Evolutionary conservation across 2,329 filamentous ascomycete species (phyloP).

Genomic region (Epicoccum nigrum): DNA sequence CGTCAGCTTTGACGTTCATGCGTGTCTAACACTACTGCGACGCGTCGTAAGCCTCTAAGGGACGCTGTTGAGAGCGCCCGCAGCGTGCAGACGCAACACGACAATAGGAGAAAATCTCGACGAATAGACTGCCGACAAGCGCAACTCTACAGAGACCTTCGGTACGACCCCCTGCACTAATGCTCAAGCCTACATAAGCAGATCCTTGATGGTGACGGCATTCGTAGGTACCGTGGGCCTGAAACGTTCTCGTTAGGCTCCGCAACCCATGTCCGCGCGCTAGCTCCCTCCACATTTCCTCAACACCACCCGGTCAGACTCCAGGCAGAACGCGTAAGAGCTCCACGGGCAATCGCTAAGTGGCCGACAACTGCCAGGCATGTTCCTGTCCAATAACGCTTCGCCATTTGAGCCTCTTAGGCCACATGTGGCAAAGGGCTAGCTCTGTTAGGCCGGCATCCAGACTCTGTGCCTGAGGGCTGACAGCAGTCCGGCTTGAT

Average conservation of each 20-base stretch:
- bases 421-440: constrained; percentile 13
- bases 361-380: constrained; percentile 19
- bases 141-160: not conserved
- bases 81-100: not conserved
- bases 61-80: constrained; percentile 7
- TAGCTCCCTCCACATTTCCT: constrained; percentile 38
- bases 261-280: constrained; percentile 24
- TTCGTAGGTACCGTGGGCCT: constrained; percentile 21
- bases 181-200: not conserved
- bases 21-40: constrained; percentile 11
- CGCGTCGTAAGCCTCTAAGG: constrained; percentile 18
- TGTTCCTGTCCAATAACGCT: constrained; percentile 28
- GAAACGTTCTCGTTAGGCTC: constrained; percentile 29
- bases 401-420: constrained; percentile 10
- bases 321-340: constrained; percentile 44
- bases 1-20: constrained; percentile 28
- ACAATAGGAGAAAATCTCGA: not conserved
- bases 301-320: constrained; percentile 28
- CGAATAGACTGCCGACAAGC: not conserved
- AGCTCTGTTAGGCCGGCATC: constrained; percentile 15
- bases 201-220: constrained; percentile 13
- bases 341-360: constrained; percentile 27
- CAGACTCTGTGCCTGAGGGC: constrained; percentile 16
- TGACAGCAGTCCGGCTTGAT: constrained; percentile 18
- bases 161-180: not conserved